Evolutionary conservation across 1,139 yeast species (phyloP), one percentile per base, ranked within the genome.

Genomic region (Arxiozyma heterogenica): DNA sequence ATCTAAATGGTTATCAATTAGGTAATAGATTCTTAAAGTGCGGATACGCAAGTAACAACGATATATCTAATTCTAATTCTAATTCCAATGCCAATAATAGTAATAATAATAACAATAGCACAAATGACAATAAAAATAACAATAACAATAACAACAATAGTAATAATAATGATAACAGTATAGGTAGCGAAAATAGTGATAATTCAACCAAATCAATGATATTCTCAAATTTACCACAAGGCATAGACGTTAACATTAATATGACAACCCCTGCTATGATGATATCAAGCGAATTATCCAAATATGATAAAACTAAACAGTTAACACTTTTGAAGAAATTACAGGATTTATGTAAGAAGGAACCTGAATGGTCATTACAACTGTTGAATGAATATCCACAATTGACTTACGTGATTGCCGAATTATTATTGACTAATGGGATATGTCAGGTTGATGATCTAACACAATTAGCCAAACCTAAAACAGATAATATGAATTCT

Each of bases 381-480:
- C 71, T 90, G 48, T 74, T 91, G 38, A 79, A 78, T 45, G 80
- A 82, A 57, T 84, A 85, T 59, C 95, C 95, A 0, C 96, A 88
- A 62, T 72, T 91, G 53, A 75, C 88, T 1, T 89, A 85, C 65
- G 94, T 96, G 0, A 73, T 90, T 41, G 88, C 91, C 6, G 97
- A 91, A 64, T 77, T 86, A 1, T 72, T 88, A 54, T 71, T 90
- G 56, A 71, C 85, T n/a, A 67, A 71, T 49, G 65, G 71, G 3
- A 64, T 66, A 41, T 63, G 67, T 9, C 61, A 64, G 41, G 66
- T 65, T 4, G 69, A 68, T 49, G 70, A 69, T 39, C 54, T 73
- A 55, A 62, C 72, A 30, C 63, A 65, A 43, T 56, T 70, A n/a
- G 60, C 61, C 3, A 25, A 53, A 8, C 51, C 52, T 20, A 52